Conservation (phyloP, 2,329 filamentous ascomycete species). For the Colletotrichum noveboracense region DNA sequence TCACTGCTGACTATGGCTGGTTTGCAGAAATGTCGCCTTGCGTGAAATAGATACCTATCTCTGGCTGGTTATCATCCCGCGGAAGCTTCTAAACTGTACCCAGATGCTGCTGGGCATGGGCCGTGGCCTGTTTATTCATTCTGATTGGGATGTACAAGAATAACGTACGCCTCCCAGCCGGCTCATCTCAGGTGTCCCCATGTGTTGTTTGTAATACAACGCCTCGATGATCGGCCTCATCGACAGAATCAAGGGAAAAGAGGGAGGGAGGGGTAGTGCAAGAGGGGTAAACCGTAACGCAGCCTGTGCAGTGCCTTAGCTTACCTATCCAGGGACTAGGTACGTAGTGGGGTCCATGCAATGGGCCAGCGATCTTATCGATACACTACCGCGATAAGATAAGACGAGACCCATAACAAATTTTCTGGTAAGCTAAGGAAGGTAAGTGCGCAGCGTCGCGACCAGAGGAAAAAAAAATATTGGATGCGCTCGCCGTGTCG, state of each 20-base stretch:
- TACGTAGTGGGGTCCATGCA: not conserved
- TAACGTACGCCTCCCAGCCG: not conserved
- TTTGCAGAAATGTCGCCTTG: not conserved
- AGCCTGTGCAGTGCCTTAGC: not conserved
- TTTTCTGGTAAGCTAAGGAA: not conserved
- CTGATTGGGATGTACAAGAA: not conserved
- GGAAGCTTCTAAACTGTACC: not conserved
- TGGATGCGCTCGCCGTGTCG: not conserved
- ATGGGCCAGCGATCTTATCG: not conserved
- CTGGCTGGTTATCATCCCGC: not conserved
- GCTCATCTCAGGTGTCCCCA: not conserved
- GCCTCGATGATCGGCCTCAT: not conserved
- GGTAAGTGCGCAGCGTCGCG: slow-evolving; percentile 1
- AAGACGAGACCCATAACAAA: slow-evolving; percentile 7
- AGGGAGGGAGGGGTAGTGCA: not conserved
- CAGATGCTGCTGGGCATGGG: not conserved
- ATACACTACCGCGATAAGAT: slow-evolving; percentile 12
- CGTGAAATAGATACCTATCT: not conserved
- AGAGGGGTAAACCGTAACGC: not conserved
- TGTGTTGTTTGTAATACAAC: not conserved
- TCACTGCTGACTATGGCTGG: not conserved
- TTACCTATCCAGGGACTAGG: not conserved
- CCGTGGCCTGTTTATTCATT: not conserved
- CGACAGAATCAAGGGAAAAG: not conserved
- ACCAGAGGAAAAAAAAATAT: not conserved